phyloP scores from a whole-genome alignment of 352 stramenopile species.

The Phytophthora hybrid region DNA sequence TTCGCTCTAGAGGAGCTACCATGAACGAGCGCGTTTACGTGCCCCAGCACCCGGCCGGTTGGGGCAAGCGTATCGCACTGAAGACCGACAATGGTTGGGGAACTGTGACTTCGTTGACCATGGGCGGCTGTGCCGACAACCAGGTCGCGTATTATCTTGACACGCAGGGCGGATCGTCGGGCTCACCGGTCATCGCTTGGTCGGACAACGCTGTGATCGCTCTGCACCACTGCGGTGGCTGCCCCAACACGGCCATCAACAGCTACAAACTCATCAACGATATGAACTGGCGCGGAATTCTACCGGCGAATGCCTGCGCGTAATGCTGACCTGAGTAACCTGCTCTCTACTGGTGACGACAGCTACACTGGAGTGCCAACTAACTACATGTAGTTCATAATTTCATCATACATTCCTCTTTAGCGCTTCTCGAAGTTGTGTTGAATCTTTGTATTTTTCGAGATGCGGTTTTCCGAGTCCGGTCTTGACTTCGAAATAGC shows the following conservation, averaged over 20 bases:
- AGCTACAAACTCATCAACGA: conserved; percentile 64
- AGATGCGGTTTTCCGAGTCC: not conserved
- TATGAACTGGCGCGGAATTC: conserved; percentile 46
- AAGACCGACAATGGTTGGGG: conserved; percentile 54
- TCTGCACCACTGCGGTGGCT: conserved; percentile 82
- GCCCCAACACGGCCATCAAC: conserved; percentile 81
- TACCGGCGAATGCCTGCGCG: conserved; percentile 49
- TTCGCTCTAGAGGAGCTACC: conserved; percentile 54
- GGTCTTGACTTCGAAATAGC: not conserved
- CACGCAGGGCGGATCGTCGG: conserved; percentile 76
- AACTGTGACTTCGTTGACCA: conserved; percentile 53
- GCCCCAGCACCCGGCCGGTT: conserved; percentile 66
- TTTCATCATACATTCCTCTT: not conserved
- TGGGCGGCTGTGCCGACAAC: conserved; percentile 51
- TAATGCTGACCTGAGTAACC: conserved; percentile 22
- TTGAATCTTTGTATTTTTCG: not conserved
- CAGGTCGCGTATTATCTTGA: conserved; percentile 80
- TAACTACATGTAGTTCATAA: not conserved
- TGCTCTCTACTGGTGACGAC: no score
- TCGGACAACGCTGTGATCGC: conserved; percentile 68
- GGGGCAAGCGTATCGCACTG: conserved; percentile 75
- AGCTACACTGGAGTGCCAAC: not conserved
- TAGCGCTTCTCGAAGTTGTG: not conserved
- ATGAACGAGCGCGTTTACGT: conserved; percentile 72
- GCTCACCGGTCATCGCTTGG: conserved; percentile 72